phyloP scores from a whole-genome alignment of 345 rosid genomes.

The Pistacia vera region DNA sequence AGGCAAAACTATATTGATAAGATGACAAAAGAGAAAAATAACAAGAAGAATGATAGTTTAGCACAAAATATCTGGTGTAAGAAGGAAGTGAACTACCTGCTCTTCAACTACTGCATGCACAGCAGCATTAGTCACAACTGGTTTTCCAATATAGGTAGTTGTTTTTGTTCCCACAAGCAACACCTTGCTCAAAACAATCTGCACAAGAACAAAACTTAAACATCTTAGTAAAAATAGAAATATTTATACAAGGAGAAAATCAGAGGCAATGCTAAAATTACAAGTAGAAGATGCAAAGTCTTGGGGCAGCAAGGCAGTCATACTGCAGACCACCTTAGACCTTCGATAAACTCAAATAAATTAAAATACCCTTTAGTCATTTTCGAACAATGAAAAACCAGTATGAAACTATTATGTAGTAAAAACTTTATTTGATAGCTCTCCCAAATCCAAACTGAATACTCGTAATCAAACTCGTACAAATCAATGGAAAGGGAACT shows the following conservation, averaged over 20 bases:
- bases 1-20: not conserved
- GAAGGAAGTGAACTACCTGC: slow-evolving; percentile 53
- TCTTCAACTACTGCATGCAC: slow-evolving; percentile 96
- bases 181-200: slow-evolving; percentile 88
- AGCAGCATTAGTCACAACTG: slow-evolving; percentile 88
- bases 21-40: not conserved
- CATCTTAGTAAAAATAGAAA: not conserved
- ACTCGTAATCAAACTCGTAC: not conserved
- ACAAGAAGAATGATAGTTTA: not conserved
- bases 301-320: not conserved
- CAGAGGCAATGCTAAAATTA: not conserved
- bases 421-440: not conserved
- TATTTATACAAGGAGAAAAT: not conserved
- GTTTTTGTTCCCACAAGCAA: slow-evolving; percentile 93
- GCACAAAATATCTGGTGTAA: not conserved
- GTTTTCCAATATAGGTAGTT: slow-evolving; percentile 82
- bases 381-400: not conserved
- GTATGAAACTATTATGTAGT: not conserved
- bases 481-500: not conserved
- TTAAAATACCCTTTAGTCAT: not conserved
- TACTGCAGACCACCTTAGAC: not conserved
- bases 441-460: not conserved
- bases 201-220: slow-evolving; percentile 26
- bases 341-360: not conserved
- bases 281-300: not conserved